Evolutionary conservation across 768 basidiomycete genomes (phyloP).

Genomic region (Psilocybe sp.): DNA sequence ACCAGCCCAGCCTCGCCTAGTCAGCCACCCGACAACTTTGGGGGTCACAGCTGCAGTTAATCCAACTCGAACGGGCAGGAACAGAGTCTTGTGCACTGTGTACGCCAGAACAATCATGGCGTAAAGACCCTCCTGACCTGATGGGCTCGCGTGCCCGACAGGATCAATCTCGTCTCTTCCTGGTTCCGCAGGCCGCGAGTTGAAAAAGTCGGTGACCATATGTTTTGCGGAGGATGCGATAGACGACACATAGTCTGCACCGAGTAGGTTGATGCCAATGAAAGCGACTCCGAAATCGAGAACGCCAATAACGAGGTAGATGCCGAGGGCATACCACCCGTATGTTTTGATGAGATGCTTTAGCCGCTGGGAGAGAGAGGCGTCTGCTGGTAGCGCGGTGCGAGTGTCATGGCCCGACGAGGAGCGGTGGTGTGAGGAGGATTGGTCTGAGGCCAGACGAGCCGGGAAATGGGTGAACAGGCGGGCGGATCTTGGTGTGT

Average conservation of each 20-base stretch:
- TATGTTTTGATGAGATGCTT: constrained; percentile 87
- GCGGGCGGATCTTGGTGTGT: constrained; percentile 33
- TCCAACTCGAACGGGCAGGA: constrained; percentile 86
- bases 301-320: constrained; percentile 72
- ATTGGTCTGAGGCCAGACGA: constrained; percentile 39
- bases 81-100: constrained; percentile 92
- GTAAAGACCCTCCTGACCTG: constrained; percentile 73
- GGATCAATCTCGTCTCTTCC: constrained; percentile 63
- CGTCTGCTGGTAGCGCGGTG: constrained; percentile 42
- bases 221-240: constrained; percentile 59
- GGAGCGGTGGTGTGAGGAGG: constrained; percentile 24
- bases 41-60: constrained; percentile 87
- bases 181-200: constrained; percentile 58
- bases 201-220: constrained; percentile 39
- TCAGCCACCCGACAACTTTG: constrained; percentile 80
- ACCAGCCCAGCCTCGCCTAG: constrained; percentile 79
- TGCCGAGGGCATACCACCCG: constrained; percentile 93
- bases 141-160: constrained; percentile 18
- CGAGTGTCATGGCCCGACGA: background rate
- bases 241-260: constrained; percentile 84
- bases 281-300: constrained; percentile 88
- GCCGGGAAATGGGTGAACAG: constrained; percentile 48
- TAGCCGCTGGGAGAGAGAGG: constrained; percentile 65
- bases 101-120: constrained; percentile 94
- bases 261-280: constrained; percentile 78